Base-by-base conservation (phyloP, 2,329 filamentous ascomycete species). In the Paecilomyces niveus region DNA sequence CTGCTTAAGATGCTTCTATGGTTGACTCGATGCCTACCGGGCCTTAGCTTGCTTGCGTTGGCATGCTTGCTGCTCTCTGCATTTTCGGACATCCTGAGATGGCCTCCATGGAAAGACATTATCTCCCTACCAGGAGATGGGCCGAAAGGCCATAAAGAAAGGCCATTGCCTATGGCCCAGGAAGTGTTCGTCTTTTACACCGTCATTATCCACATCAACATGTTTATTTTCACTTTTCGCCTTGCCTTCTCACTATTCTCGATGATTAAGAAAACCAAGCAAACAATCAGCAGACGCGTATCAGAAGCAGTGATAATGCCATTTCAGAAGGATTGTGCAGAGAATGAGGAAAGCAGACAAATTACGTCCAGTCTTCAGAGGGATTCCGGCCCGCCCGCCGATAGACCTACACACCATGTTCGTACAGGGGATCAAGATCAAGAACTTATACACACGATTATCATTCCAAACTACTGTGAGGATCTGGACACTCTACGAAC, bases 391-490 rank as follows among this genome's bases (percentile, higher is more conserved):
- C 55, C 9, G 54, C 56, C 31, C 56, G 61, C 32, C 63, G 69
- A n/a, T 32, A 63, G 3, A 81, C 79, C 69, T 80, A 84, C 63
- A 76, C 81, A 79, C 57, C 81, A 85, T 57, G 65, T 78, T 7
- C 81, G 84, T 51, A 63, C 73, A 31, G 5, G 79, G 7, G 18
- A 6, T 8, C n/a, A 82, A 39, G 74, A 80, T 49, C 75, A 75
- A 24, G 67, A 72, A 55, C 72, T 88, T 57, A 74, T 88, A 31
- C 85, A 89, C 68, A 85, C 83, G 13, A 88, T 90, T 61, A 78
- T 90, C 62, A 79, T 90, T 51, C 88, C 88, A 18, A 89, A 89
- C 67, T 90, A 90, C 75, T 88, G 88, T 71, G 88, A 90, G 70
- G 86, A 89, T 58, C 75, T 85, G 58, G 85, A 88, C 59, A 88